phyloP scores from a whole-genome alignment of 345 rosid species.

The Ailanthus altissimus region DNA sequence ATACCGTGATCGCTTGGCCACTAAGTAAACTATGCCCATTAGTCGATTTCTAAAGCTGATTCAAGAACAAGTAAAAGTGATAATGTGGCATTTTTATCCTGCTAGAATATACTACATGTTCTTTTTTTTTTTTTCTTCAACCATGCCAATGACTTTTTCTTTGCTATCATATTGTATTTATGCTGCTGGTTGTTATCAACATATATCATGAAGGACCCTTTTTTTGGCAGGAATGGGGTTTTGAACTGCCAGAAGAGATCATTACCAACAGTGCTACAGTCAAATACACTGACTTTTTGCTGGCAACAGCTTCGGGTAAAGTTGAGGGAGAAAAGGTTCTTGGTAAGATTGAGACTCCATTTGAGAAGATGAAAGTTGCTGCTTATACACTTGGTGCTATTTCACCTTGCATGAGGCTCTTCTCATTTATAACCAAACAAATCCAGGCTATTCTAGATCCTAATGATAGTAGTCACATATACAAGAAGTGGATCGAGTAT shows the following conservation, averaged over 20 bases:
- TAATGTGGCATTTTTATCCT: background rate
- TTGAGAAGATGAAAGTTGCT: conserved; percentile 60
- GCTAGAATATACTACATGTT: background rate
- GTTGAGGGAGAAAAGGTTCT: conserved; percentile 49
- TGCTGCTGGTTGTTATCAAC: background rate
- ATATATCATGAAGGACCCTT: conserved; percentile 17
- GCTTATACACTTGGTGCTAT: conserved; percentile 59
- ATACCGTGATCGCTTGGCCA: background rate
- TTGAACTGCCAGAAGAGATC: conserved; percentile 40
- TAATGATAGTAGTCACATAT: conserved; percentile 41
- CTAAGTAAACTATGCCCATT: background rate
- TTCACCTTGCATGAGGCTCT: conserved; percentile 54
- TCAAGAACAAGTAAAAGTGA: background rate
- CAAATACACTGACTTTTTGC: conserved; percentile 47
- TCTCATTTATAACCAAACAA: conserved; percentile 43
- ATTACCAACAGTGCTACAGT: conserved; percentile 28
- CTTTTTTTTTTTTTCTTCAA: background rate
- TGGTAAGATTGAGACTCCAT: conserved; percentile 56
- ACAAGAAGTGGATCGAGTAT: conserved; percentile 56
- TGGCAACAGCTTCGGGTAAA: conserved; percentile 58
- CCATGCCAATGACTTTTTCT: conserved; percentile 1
- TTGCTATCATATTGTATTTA: background rate
- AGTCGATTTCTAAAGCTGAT: background rate
- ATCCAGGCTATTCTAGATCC: conserved; percentile 42
- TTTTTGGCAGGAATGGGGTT: conserved; percentile 54